Conservation (phyloP, 495 filamentous ascomycete species). For the Parachaetomium inaequale region DNA sequence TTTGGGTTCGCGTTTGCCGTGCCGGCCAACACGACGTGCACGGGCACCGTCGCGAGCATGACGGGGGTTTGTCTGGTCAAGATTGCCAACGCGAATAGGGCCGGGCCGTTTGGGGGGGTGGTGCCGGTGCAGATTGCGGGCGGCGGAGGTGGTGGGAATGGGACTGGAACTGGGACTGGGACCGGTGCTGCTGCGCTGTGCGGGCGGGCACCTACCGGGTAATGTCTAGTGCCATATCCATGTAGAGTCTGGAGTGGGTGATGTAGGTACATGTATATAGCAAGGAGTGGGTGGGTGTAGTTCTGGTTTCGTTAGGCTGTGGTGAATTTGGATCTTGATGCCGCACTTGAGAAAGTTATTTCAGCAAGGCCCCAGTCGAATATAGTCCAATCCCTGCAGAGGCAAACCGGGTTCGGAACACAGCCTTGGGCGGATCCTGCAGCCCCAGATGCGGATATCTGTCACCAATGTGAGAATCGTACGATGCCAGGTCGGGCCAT, state of each 20-base stretch:
- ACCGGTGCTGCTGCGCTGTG: neutral
- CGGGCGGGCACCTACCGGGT: constrained; percentile 8
- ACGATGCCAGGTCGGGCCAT: neutral
- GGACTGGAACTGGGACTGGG: neutral
- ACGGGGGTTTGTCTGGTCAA: constrained; percentile 39
- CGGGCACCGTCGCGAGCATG: constrained; percentile 31
- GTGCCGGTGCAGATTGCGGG: constrained; percentile 36
- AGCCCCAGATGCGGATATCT: neutral
- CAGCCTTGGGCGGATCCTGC: neutral
- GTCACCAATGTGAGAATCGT: neutral
- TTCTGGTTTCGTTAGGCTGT: too few relatives aligned
- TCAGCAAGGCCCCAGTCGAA: too few relatives aligned
- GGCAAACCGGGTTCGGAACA: too few relatives aligned
- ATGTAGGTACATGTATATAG: too few relatives aligned
- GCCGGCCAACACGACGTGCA: constrained; percentile 36
- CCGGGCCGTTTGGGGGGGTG: constrained; percentile 41
- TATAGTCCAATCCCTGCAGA: too few relatives aligned
- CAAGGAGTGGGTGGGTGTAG: neutral
- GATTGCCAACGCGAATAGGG: constrained; percentile 36
- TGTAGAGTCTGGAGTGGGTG: too few relatives aligned
- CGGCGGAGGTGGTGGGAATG: neutral
- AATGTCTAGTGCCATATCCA: neutral
- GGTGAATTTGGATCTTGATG: too few relatives aligned
- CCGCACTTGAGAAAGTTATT: too few relatives aligned
- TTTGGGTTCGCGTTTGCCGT: constrained; percentile 31